Evolutionary conservation across 2,329 filamentous ascomycete species (phyloP).

Genomic region (Nothomitra cinnamomea): DNA sequence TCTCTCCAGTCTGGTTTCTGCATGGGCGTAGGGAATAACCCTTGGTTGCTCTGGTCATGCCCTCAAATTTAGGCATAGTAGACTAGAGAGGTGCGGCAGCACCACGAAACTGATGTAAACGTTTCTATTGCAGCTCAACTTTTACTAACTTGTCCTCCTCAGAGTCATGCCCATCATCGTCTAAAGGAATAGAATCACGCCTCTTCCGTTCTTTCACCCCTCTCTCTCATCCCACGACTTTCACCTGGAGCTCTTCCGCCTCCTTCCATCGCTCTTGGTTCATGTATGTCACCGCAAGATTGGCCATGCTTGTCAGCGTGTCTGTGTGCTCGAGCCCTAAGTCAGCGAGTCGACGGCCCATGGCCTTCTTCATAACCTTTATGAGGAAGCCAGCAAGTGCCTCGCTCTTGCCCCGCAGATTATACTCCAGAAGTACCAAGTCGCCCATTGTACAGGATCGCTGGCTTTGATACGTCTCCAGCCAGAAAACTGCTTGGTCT

Average conservation of each 20-base stretch:
- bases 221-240: neutral
- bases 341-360: neutral
- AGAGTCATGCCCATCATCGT: too few species aligned
- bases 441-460: neutral
- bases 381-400: neutral
- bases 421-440: neutral
- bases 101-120: too few species aligned
- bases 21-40: too few species aligned
- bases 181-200: too few species aligned
- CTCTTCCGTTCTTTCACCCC: too few species aligned
- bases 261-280: neutral
- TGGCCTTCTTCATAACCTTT: neutral
- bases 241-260: neutral
- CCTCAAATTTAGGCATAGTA: too few species aligned
- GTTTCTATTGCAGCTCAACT: too few species aligned
- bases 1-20: too few species aligned
- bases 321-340: slow-evolving; percentile 2
- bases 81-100: too few species aligned
- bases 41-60: too few species aligned
- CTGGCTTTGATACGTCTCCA: neutral
- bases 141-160: too few species aligned
- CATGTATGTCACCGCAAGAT: neutral
- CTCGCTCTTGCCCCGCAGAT: neutral
- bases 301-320: neutral
- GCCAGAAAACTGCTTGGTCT: neutral